Evolutionary conservation across 139 green algal genomes (phyloP), one percentile per base, ranked within the genome.

Genomic region (Haematococcus lacustris): DNA sequence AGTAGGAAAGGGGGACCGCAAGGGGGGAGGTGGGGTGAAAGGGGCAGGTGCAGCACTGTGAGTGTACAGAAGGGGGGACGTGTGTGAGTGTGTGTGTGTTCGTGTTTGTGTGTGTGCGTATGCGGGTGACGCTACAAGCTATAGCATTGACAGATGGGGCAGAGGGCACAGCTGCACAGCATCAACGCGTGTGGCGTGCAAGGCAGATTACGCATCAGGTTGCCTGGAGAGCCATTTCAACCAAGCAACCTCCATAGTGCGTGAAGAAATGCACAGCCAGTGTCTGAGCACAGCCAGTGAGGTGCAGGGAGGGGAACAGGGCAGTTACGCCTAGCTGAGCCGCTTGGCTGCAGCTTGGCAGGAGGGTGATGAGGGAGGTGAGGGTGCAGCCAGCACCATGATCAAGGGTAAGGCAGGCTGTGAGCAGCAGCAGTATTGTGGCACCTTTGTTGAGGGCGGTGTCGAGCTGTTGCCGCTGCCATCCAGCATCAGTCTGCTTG

Each of bases 51-150:
- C 47, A n/a, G 13, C 21, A 13, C 13, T 57, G 47, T 57, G 13
- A 21, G 47, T 28, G 21, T 13, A n/a, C 13, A 57, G 47, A n/a
- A 57, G 13, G 13, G 47, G 13, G 47, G 13, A 21, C 21, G 47
- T 57, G 47, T 57, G 47, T 57, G 47, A n/a, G 47, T 57, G 47
- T 57, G 47, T 57, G 47, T 57, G 47, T 57, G 47, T 57, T 13
- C 21, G 47, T 57, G 47, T 57, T 13, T 57, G 47, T 57, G 47
- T 57, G 47, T 57, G 47, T 63, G 53, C 33, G 53, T 63, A 28
- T 63, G 53, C 33, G 53, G 32, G 53, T 63, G 53, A 37, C 26
- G 9, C 26, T 63, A n/a, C 47, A 57, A n/a, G 13, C 13, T 28
- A 13, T 21, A 57, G 13, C 21, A 57, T 57, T 13, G 47, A 13